These are phyloP conservation scores for Gossypium schwendimanii DNA, from an alignment of 441 rosid genomes.

Conservation along the genomic window DNA sequence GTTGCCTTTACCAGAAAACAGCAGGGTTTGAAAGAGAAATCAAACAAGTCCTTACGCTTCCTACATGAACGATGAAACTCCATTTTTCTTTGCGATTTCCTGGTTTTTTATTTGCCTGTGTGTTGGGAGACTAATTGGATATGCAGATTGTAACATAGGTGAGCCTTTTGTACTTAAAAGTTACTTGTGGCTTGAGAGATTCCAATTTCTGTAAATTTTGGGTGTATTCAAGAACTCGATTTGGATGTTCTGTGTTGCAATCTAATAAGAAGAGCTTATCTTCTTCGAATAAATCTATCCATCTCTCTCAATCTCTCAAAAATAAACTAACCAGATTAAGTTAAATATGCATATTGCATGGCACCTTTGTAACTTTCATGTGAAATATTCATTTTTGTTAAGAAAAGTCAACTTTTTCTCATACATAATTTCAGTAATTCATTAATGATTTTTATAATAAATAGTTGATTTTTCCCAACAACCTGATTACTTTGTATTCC, in stretches of 20 bases:
- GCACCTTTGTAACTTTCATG: too few species aligned
- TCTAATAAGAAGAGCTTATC: neutral
- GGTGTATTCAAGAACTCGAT: conserved; percentile 12
- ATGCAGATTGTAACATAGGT: conserved; percentile 21
- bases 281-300: neutral
- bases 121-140: conserved; percentile 12
- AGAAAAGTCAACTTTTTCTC: too few species aligned
- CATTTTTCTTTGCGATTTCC: conserved; percentile 4
- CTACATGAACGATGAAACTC: conserved; percentile 5
- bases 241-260: neutral
- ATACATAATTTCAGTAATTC: too few species aligned
- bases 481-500: too few species aligned
- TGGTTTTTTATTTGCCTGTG: conserved; percentile 7
- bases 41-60: neutral
- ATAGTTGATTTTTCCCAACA: too few species aligned
- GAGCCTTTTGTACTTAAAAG: conserved; percentile 23
- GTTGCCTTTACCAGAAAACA: conserved; percentile 60
- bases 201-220: conserved; percentile 16
- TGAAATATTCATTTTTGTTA: too few species aligned
- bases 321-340: too few species aligned
- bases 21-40: conserved; percentile 51
- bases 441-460: too few species aligned
- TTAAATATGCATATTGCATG: too few species aligned
- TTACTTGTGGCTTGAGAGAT: neutral
- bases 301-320: too few species aligned